phyloP scores from a whole-genome alignment of 225 moss, liverwort and hornwort genomes.

The Climacium dendroides region DNA sequence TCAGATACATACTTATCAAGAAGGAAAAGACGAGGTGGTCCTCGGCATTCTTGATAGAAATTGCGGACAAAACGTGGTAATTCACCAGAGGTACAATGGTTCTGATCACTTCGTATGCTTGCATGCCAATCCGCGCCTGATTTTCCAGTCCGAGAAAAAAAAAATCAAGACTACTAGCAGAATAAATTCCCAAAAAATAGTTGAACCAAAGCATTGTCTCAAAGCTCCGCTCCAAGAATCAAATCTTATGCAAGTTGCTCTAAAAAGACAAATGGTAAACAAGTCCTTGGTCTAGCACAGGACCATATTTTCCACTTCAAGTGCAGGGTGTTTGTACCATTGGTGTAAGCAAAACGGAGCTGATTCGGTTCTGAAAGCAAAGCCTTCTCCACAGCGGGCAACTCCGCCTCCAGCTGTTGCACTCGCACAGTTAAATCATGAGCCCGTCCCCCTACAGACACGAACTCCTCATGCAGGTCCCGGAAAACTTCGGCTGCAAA shows the following conservation, averaged over 20 bases:
- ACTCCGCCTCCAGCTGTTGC: constrained; percentile 73
- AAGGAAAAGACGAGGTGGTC: constrained; percentile 87
- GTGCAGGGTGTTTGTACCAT: constrained; percentile 23
- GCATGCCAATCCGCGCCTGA: constrained; percentile 97
- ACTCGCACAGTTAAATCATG: constrained; percentile 68
- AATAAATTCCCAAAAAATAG: not conserved
- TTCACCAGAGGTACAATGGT: constrained; percentile 92
- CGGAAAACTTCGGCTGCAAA: constrained; percentile 90
- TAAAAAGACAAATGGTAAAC: not conserved
- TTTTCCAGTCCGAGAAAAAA: not conserved
- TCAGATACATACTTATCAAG: constrained; percentile 66
- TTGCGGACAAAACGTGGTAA: constrained; percentile 84
- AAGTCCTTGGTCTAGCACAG: not conserved
- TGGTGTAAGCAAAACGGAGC: constrained; percentile 74
- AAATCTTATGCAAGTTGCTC: not conserved
- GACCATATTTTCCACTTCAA: not conserved
- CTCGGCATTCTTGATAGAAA: constrained; percentile 91
- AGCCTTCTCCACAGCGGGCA: constrained; percentile 77
- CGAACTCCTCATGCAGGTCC: constrained; percentile 80
- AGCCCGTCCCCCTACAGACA: constrained; percentile 62
- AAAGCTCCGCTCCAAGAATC: not conserved
- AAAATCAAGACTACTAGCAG: not conserved
- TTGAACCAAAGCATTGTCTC: not conserved
- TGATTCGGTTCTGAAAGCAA: constrained; percentile 84
- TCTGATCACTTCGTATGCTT: constrained; percentile 90